Base-by-base conservation (phyloP, 2,329 filamentous ascomycete genomes). In the Coniochaeta pulveracea region DNA sequence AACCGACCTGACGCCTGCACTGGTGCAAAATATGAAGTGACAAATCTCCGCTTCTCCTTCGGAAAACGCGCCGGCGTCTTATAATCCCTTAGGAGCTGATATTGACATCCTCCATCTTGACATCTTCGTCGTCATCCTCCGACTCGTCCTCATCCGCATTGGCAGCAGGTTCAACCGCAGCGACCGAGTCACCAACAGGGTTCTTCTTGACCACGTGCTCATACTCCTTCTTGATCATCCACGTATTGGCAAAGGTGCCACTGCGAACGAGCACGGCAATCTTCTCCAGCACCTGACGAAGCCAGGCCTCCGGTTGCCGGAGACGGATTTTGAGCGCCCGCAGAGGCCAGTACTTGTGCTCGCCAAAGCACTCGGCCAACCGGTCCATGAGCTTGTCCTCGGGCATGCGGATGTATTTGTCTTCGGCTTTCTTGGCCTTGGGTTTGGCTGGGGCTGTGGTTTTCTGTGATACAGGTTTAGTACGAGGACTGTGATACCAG, bases 291-390 rank as follows among this genome's bases (percentile, higher is more conserved):
- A 79, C 80, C 51, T 91, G 76, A 35, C 89, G 85, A 40, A 98
- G 72, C 55, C 88, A 96, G n/a, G 81, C 78, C 53, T 96, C 91
- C 2, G 91, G 91, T 58, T 98, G 91, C 38, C 79, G 73, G 24
- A 93, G 72, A 39, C 71, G 64, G 33, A 76, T 68, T 42, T 85
- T 85, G 45, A 98, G 72, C 5, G 81, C 75, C 50, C 85, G 88
- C 67, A 96, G 83, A n/a, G 82, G 78, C 88, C 89, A 98, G 58
- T 91, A 96, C 47, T 80, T 77, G 66, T 82, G 93, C 48, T 81
- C 66, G 36, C 79, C 74, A 74, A 95, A 98, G 51, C 79, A 81
- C 31, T 71, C 62, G 63, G 89, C 86, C 40, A 98, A 77, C 42
- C 75, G 71, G 59, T 95, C 88, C 58, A 93, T 62, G 41, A 98